A percentile compares a stretch with the other conserved stretches of the same genome.
Evolutionary conservation across 1,284 basidiomycete genomes (phyloP).

Genomic region (Crepidotus sp.): DNA sequence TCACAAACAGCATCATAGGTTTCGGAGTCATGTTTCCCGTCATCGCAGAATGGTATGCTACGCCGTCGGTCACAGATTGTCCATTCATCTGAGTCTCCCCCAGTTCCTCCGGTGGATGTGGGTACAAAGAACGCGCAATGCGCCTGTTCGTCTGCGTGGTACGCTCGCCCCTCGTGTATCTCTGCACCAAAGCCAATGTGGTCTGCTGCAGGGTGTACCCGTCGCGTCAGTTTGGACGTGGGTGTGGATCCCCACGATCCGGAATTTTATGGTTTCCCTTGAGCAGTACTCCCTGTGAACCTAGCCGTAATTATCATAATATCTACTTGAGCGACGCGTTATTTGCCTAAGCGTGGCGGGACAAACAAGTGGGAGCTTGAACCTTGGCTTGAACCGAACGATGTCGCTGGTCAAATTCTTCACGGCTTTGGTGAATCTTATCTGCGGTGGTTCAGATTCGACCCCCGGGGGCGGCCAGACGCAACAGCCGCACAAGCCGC

Average conservation of each 20-base stretch:
- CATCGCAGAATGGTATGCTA: slow-evolving; percentile 13
- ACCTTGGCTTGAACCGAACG: not conserved
- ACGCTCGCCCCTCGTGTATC: not conserved
- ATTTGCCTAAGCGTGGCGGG: not conserved
- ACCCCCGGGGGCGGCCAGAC: not conserved
- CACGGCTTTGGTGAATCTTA: not conserved
- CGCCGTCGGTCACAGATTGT: not conserved
- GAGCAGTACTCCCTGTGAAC: no score
- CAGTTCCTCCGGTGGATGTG: not conserved
- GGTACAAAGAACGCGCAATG: not conserved
- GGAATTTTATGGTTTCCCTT: slow-evolving; percentile 1
- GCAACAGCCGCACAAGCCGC: slow-evolving; percentile 1
- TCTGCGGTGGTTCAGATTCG: slow-evolving; percentile 5
- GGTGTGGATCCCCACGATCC: slow-evolving; percentile 6
- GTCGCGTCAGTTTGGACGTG: slow-evolving; percentile 11
- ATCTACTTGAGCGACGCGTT: slow-evolving; percentile 4
- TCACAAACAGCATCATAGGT: slow-evolving; percentile 5
- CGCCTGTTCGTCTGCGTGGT: slow-evolving; percentile 5
- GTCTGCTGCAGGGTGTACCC: slow-evolving; percentile 5
- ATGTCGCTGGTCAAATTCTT: slow-evolving; percentile 10
- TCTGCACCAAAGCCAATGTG: not conserved
- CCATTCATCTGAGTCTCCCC: not conserved
- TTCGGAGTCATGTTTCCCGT: slow-evolving; percentile 9
- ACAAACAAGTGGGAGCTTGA: not conserved
- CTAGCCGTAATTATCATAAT: no score